Base-by-base conservation (phyloP, 805 yeast genomes). In the Kuraishia borneana region DNA sequence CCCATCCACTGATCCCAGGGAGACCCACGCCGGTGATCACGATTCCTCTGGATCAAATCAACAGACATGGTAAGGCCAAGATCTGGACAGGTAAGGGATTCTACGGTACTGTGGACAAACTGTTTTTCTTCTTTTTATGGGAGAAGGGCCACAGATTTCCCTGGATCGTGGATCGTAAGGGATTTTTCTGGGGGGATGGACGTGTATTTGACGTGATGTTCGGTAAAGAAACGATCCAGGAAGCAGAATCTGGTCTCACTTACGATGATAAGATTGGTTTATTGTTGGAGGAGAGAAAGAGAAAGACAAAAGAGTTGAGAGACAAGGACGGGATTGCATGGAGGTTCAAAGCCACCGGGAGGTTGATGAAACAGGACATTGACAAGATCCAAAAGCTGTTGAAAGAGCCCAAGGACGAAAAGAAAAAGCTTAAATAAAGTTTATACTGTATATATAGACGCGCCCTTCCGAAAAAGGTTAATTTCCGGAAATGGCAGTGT, bases 131-230 rank as follows among this genome's bases (percentile, higher is more conserved):
- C 48, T 70, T 80, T 31, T 54, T 84, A 42, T 75, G 72, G 51
- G 89, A 83, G 46, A 54, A 60, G 17, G 68, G 69, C 16, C 54
- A 49, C 27, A 56, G 61, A 38, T 61, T 71, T 26, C 84, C 83
- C 18, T 83, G 88, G 84, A 58, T 80, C 13, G 80, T 83, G 14
- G 95, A 84, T 50, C 65, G 95, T 43, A 77, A 75, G 45, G 95
- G 94, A 9, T 84, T 85, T 64, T 84, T 82, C 59, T 84, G 94
- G 94, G 88, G 92, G 22, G 94, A 84, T 53, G 95, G 94, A 12
- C 65, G 95, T 39, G 80, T 84, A 2, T 80, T 78, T 55, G 95
- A 84, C 52, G 69, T 73, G 34, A 46, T 84, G n/a, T 80, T 84
- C 45, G 92, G 94, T 17, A 78, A 81, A 48, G 92, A 83, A 49